Percentiles rank a stretch among this genome's conserved stretches.
phyloP scores from a whole-genome alignment of 805 yeast genomes.

The Ogataea pini region DNA sequence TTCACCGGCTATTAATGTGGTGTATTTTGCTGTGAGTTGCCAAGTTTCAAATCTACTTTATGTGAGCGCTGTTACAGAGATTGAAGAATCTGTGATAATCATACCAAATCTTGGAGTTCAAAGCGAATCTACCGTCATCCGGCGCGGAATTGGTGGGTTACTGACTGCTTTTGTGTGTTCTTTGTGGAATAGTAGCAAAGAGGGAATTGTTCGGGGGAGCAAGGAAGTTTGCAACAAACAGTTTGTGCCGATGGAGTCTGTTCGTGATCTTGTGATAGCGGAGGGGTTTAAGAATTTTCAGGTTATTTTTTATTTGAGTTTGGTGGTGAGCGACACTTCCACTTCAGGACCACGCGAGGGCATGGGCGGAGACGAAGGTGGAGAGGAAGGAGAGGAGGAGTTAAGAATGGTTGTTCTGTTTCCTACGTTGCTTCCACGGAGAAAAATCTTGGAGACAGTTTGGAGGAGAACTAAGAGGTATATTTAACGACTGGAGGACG shows the following conservation, averaged over 20 bases:
- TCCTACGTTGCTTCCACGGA: conserved; percentile 34
- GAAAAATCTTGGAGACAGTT: conserved; percentile 32
- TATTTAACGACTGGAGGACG: neutral
- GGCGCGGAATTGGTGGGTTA: conserved; percentile 25
- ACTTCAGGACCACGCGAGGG: neutral
- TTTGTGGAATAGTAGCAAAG: conserved; percentile 7
- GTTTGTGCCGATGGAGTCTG: conserved; percentile 57
- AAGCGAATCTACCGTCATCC: conserved; percentile 36
- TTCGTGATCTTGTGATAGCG: conserved; percentile 68
- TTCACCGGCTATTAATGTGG: conserved; percentile 3
- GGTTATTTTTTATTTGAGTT: conserved; percentile 63
- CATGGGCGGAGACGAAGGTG: neutral
- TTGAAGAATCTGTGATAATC: conserved; percentile 45
- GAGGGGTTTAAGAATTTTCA: conserved; percentile 74
- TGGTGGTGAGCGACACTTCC: conserved; percentile 46
- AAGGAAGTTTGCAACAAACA: conserved; percentile 20
- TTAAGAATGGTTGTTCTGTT: conserved; percentile 32
- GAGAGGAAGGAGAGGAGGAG: conserved; percentile 7
- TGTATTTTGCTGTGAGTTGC: conserved; percentile 18
- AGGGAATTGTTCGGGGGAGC: conserved; percentile 2
- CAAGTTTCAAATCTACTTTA: conserved; percentile 22
- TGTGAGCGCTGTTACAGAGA: conserved; percentile 35
- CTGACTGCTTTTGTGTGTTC: conserved; percentile 4
- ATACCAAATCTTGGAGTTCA: conserved; percentile 53
- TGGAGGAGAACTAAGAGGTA: conserved; percentile 28